Evolutionary conservation across 2,329 filamentous ascomycete species (phyloP).

Genomic region (Cladophialophora bantiana): DNA sequence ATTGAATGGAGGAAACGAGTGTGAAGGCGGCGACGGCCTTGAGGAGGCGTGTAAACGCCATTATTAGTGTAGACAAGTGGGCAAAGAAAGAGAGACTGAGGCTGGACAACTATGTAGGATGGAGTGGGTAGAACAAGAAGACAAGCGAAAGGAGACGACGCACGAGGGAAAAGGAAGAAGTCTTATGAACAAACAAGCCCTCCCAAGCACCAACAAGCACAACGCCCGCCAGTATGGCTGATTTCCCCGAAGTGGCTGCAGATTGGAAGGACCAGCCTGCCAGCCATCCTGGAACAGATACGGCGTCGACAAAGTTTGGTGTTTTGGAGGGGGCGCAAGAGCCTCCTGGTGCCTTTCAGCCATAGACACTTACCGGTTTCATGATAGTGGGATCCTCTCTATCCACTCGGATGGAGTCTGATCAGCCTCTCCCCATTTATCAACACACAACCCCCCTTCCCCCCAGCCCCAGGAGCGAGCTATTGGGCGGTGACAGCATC

Average conservation of each 20-base stretch:
- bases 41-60: constrained; percentile 28
- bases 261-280: constrained; percentile 28
- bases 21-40: constrained; percentile 33
- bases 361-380: constrained; percentile 29
- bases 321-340: constrained; percentile 28
- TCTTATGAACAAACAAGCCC: constrained; percentile 21
- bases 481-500: constrained; percentile 15
- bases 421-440: constrained; percentile 24
- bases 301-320: constrained; percentile 21
- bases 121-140: neutral
- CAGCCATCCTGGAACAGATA: constrained; percentile 33
- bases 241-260: constrained; percentile 25
- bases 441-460: constrained; percentile 7
- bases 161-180: constrained; percentile 16
- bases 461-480: constrained; percentile 18
- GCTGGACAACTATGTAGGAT: constrained; percentile 15
- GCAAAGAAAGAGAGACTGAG: constrained; percentile 27
- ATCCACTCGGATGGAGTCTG: constrained; percentile 25
- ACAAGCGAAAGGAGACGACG: constrained; percentile 9
- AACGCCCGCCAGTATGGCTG: constrained; percentile 3
- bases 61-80: constrained; percentile 24
- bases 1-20: constrained; percentile 31
- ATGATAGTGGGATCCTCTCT: constrained; percentile 23
- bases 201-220: constrained; percentile 22
- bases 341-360: constrained; percentile 27